Evolutionary conservation across 108 stramenopile species (phyloP), one percentile per base, ranked within the genome.

Genomic region (Discostella pseudostelligera): DNA sequence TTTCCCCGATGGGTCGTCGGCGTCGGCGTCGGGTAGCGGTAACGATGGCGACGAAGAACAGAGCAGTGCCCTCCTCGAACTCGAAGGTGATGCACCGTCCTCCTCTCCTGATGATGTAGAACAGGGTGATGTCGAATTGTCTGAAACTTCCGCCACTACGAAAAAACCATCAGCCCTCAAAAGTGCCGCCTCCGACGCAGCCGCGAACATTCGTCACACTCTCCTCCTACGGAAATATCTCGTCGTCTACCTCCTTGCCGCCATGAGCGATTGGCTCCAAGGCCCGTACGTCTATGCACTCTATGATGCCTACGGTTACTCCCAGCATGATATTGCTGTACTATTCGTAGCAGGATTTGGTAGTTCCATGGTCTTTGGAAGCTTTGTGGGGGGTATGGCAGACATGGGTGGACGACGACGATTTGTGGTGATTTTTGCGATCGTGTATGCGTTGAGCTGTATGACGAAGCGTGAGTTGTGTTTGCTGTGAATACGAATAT

Each of bases 221-320:
- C 62, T 62, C 3, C 83, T 94, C 45, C 84, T 89, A 11, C 58
- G 63, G 22, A 85, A 76, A 56, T 99, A 96, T 70, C 70, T 99
- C 7, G 57, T 78, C 21, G 97, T 97, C 22, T 97, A 97, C 82
- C 80, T 98, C 8, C 67, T 96, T 35, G 91, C 90, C 28, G 89
- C 93, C 26, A 62, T 94, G 20, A 87, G 88, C 20, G 99, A 99
- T 82, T 99, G 99, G 99, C 69, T 98, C 10, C 99, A 99, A 76
- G 99, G 99, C 17, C 97, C 99, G 5, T 96, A 98, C 67, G 95
- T 98, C 20, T 99, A 99, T 81, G 95, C 96, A 0, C 88, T 99
- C 2, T 99, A 99, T 72, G 81, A 81, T 59, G 78, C 88, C 4
- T 95, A 96, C 76, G 94, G 94, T 39, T 97, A 89, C 71, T 71